Conservation (phyloP, 495 filamentous ascomycete genomes). For the Stereocaulon alpinum region DNA sequence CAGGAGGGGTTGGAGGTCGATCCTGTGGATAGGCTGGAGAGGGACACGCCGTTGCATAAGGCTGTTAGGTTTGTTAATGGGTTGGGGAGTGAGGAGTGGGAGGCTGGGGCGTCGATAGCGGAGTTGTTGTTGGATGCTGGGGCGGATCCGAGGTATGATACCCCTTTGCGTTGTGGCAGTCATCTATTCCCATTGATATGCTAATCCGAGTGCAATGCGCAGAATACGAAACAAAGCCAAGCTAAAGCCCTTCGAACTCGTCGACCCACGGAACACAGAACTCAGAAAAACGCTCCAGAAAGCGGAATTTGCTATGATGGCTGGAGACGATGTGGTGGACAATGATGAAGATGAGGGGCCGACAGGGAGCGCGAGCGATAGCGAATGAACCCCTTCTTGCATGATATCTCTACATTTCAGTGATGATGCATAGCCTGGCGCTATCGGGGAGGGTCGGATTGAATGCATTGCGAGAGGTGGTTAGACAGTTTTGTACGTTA, state of each 20-base stretch:
- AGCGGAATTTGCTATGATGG: slow-evolving; percentile 48
- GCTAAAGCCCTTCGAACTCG: slow-evolving; percentile 56
- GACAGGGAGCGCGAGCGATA: slow-evolving; percentile 24
- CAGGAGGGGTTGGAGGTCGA: slow-evolving; percentile 93
- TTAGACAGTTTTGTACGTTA: neutral
- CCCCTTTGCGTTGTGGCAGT: no score
- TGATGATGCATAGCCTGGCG: slow-evolving; percentile 20
- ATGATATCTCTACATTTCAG: neutral
- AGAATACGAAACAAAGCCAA: slow-evolving; percentile 64
- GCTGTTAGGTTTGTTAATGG: slow-evolving; percentile 77
- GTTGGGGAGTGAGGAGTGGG: slow-evolving; percentile 17
- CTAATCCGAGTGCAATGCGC: no score
- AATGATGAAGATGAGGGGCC: slow-evolving; percentile 18
- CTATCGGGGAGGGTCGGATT: neutral
- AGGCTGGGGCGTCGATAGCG: slow-evolving; percentile 28
- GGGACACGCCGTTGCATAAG: slow-evolving; percentile 83
- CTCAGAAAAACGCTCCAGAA: slow-evolving; percentile 60
- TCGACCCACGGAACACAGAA: slow-evolving; percentile 59
- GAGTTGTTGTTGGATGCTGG: slow-evolving; percentile 92
- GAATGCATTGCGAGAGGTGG: neutral
- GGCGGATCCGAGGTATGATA: slow-evolving; percentile 59
- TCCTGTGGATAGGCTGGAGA: slow-evolving; percentile 66
- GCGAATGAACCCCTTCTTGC: slow-evolving; percentile 15
- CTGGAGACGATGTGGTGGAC: slow-evolving; percentile 18
- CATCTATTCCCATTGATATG: no score